A percentile compares a stretch with the other conserved stretches of the same genome.
Evolutionary conservation across 1,284 basidiomycete genomes (phyloP).

Genomic region (Vanrija sp.): DNA sequence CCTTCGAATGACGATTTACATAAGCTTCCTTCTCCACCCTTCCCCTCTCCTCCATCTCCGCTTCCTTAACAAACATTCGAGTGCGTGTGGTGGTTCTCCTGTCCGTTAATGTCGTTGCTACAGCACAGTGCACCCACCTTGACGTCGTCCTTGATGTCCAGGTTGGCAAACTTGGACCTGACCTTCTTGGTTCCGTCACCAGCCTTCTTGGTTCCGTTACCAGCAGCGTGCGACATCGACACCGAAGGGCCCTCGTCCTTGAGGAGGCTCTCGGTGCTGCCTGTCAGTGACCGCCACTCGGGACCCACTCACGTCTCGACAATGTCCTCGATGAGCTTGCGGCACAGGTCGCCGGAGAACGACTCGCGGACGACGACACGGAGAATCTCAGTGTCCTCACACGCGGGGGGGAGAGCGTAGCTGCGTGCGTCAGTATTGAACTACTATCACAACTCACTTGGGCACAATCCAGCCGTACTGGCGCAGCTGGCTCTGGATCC

Average conservation of each 20-base stretch:
- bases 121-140: neutral
- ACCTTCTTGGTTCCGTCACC: too few species aligned
- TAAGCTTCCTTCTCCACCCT: too few species aligned
- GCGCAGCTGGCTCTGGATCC: slow-evolving; percentile 64
- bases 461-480: slow-evolving; percentile 66
- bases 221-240: slow-evolving; percentile 21
- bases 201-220: neutral
- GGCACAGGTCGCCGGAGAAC: slow-evolving; percentile 36
- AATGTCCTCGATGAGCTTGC: slow-evolving; percentile 43
- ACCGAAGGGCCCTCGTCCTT: slow-evolving; percentile 30
- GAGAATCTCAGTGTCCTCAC: slow-evolving; percentile 70
- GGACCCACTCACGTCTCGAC: slow-evolving; percentile 19
- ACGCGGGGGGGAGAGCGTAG: slow-evolving; percentile 70
- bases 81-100: neutral
- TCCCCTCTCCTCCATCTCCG: too few species aligned
- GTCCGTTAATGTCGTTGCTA: neutral
- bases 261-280: slow-evolving; percentile 33
- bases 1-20: too few species aligned
- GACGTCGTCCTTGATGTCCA: too few species aligned
- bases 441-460: slow-evolving; percentile 45
- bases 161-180: neutral
- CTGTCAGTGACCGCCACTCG: neutral
- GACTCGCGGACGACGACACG: slow-evolving; percentile 80
- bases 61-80: neutral
- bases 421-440: slow-evolving; percentile 20